phyloP scores from a whole-genome alignment of 768 basidiomycete species.

The Plicaturopsis crispa region DNA sequence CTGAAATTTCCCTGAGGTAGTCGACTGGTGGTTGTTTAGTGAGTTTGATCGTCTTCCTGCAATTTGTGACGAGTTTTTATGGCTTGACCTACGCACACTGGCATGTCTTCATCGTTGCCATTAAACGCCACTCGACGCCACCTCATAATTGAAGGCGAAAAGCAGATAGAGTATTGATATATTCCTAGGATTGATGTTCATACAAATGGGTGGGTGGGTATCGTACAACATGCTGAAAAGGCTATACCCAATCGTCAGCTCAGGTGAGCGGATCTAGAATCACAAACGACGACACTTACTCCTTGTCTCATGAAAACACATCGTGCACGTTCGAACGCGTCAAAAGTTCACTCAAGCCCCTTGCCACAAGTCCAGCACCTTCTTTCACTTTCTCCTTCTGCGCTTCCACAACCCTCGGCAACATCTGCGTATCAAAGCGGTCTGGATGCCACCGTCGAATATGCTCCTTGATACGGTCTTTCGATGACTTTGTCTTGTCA shows the following conservation, averaged over 20 bases:
- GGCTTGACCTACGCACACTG: too few species aligned
- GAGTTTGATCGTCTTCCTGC: too few species aligned
- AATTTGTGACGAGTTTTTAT: too few species aligned
- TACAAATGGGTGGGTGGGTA: constrained; percentile 25
- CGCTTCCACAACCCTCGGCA: constrained; percentile 54
- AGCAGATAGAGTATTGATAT: too few species aligned
- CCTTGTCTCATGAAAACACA: constrained; percentile 22
- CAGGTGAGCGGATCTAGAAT: constrained; percentile 7
- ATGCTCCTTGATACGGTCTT: constrained; percentile 72
- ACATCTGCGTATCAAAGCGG: constrained; percentile 64
- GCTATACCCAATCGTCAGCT: constrained; percentile 7
- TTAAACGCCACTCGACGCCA: too few species aligned
- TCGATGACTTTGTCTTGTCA: constrained; percentile 43
- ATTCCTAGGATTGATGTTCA: too few species aligned
- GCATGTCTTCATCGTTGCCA: too few species aligned
- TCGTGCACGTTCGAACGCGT: constrained; percentile 37
- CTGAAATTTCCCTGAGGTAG: too few species aligned
- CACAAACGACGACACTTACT: constrained; percentile 14
- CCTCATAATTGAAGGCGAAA: too few species aligned
- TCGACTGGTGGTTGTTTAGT: too few species aligned
- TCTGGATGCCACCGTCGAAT: constrained; percentile 79
- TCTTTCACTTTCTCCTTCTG: constrained; percentile 63
- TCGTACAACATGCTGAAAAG: constrained; percentile 15
- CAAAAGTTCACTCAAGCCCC: constrained; percentile 67
- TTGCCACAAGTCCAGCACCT: constrained; percentile 66